A percentile compares a stretch with the other conserved stretches of the same genome.
These are phyloP conservation scores for Penicillium hordei DNA, from an alignment of 2,329 filamentous ascomycete species.

Conservation along the genomic window DNA sequence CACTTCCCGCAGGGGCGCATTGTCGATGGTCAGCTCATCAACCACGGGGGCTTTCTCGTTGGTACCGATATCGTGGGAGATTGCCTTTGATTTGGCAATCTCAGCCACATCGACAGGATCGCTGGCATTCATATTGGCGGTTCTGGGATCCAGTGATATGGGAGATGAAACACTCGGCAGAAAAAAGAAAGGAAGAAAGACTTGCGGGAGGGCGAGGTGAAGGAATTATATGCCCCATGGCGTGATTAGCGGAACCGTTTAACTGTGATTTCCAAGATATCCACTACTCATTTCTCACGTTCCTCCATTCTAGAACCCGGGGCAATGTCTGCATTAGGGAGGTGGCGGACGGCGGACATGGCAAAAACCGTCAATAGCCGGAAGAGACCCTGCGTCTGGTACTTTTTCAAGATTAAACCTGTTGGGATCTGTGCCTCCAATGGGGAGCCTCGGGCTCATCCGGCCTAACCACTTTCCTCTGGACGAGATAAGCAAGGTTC, in stretches of 20 bases:
- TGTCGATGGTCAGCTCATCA: conserved; percentile 16
- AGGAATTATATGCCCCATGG: conserved; percentile 8
- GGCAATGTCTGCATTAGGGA: conserved; percentile 3
- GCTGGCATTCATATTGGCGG: conserved; percentile 26
- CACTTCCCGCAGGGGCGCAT: not conserved
- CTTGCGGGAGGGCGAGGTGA: not conserved
- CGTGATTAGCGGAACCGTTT: not conserved
- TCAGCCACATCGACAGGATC: conserved; percentile 29
- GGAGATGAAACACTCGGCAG: not conserved
- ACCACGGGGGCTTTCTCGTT: conserved; percentile 11
- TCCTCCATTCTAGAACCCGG: conserved; percentile 5
- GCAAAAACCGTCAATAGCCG: conserved; percentile 14
- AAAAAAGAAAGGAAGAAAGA: conserved; percentile 1
- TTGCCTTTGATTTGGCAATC: conserved; percentile 24
- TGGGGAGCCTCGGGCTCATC: not conserved
- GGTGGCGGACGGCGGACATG: not conserved
- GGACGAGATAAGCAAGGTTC: not conserved
- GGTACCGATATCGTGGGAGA: conserved; percentile 18
- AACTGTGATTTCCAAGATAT: not conserved
- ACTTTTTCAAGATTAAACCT: not conserved
- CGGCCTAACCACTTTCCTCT: not conserved
- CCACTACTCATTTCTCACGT: not conserved
- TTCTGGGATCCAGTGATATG: not conserved
- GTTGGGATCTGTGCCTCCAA: not conserved
- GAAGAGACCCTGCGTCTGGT: conserved; percentile 11